Percentiles rank a stretch among this genome's conserved stretches.
Evolutionary conservation across 768 basidiomycete species (phyloP).

Genomic region (Tylopilus felleus): DNA sequence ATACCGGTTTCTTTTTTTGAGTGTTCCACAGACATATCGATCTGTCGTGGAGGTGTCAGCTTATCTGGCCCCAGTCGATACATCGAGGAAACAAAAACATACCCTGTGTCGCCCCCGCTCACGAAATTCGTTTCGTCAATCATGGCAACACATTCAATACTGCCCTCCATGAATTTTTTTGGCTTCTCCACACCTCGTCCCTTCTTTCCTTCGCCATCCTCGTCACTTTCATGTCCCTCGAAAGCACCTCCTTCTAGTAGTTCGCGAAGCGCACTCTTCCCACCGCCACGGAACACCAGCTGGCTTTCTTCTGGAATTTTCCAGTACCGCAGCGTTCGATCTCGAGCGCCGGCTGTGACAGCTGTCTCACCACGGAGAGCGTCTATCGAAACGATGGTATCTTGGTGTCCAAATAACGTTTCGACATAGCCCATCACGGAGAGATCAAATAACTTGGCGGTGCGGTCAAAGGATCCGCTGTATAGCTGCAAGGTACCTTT

Average conservation of each 20-base stretch:
- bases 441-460: slow-evolving; percentile 82
- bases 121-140: slow-evolving; percentile 91
- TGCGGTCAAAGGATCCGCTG: slow-evolving; percentile 80
- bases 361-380: slow-evolving; percentile 80
- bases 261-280: slow-evolving; percentile 72
- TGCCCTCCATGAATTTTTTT: slow-evolving; percentile 76
- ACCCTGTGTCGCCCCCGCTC: slow-evolving; percentile 97
- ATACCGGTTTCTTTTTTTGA: slow-evolving; percentile 92
- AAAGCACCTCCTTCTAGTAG: slow-evolving; percentile 74
- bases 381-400: slow-evolving; percentile 74
- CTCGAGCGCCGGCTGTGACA: slow-evolving; percentile 84
- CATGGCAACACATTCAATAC: slow-evolving; percentile 90
- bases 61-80: background rate
- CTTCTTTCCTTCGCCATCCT: slow-evolving; percentile 37
- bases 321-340: slow-evolving; percentile 93
- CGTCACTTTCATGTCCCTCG: slow-evolving; percentile 54
- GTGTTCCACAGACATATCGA: slow-evolving; percentile 93
- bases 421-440: slow-evolving; percentile 90
- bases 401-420: slow-evolving; percentile 96
- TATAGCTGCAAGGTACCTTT: slow-evolving; percentile 70
- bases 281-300: slow-evolving; percentile 95
- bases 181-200: slow-evolving; percentile 24
- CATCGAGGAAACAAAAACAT: slow-evolving; percentile 28
- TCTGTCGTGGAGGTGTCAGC: slow-evolving; percentile 27
- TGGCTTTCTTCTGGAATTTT: slow-evolving; percentile 95